Conservation (phyloP, 495 filamentous ascomycete genomes). For the Penicillium roqueforti region DNA sequence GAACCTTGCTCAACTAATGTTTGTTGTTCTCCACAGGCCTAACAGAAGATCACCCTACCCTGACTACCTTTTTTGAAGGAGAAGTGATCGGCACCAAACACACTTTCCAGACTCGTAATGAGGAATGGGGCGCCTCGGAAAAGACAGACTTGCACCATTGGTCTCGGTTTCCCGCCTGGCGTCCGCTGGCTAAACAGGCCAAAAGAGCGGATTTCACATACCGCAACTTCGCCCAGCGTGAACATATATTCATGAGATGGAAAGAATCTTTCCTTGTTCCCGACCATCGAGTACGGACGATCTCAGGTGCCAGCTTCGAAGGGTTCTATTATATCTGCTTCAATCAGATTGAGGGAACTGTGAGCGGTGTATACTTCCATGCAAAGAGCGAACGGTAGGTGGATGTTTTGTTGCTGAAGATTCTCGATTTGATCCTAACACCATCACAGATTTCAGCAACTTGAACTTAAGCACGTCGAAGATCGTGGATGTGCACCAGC, state of each 20-base stretch:
- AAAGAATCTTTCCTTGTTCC: constrained; percentile 98
- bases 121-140: constrained; percentile 87
- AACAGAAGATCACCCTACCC: constrained; percentile 89
- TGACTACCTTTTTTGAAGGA: constrained; percentile 97
- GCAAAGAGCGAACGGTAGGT: constrained; percentile 92
- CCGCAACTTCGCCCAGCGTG: constrained; percentile 65
- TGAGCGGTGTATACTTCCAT: constrained; percentile 96
- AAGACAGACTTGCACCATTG: constrained; percentile 94
- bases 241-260: constrained; percentile 99
- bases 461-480: constrained; percentile 82
- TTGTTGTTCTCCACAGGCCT: constrained; percentile 54
- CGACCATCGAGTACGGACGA: constrained; percentile 83
- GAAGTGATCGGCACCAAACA: constrained; percentile 97
- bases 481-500: constrained; percentile 82
- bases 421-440: constrained; percentile 2
- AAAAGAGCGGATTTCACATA: constrained; percentile 72
- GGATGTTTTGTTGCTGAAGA: not conserved
- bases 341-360: constrained; percentile 78
- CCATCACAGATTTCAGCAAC: constrained; percentile 72
- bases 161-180: constrained; percentile 83
- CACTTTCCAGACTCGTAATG: constrained; percentile 83
- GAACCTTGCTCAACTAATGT: constrained; percentile 13
- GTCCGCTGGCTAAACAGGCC: constrained; percentile 70
- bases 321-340: constrained; percentile 99
- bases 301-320: constrained; percentile 93